Evolutionary conservation across 2,329 filamentous ascomycete species (phyloP).

Genomic region (Aspergillus carbonarius): DNA sequence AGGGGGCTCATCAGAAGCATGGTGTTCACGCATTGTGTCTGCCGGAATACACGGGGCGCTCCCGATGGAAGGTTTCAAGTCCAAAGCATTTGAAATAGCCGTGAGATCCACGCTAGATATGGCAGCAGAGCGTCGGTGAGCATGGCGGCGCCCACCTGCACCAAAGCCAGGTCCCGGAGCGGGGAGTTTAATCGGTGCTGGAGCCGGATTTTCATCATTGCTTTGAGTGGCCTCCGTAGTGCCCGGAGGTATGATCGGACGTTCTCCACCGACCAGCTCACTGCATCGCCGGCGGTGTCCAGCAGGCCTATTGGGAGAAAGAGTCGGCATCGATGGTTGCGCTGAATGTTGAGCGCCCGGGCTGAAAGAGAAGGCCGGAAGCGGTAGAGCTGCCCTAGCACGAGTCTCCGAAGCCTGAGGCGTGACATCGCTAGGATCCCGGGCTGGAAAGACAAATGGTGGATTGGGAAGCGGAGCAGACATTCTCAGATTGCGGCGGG

Average conservation of each 20-base stretch:
- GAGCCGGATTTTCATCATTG: slow-evolving; percentile 23
- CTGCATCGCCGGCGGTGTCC: slow-evolving; percentile 76
- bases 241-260: slow-evolving; percentile 50
- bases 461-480: slow-evolving; percentile 55
- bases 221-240: slow-evolving; percentile 58
- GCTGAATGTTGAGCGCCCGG: slow-evolving; percentile 30
- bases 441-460: slow-evolving; percentile 62
- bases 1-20: slow-evolving; percentile 28
- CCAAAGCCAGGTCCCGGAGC: slow-evolving; percentile 37
- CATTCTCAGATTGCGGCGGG: slow-evolving; percentile 30
- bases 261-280: slow-evolving; percentile 75
- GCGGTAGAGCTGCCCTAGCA: slow-evolving; percentile 42
- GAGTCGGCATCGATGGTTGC: slow-evolving; percentile 57
- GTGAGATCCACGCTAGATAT: slow-evolving; percentile 80
- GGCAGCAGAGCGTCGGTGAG: slow-evolving; percentile 75
- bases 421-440: slow-evolving; percentile 32
- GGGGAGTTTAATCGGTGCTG: slow-evolving; percentile 27
- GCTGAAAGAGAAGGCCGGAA: slow-evolving; percentile 42
- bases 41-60: slow-evolving; percentile 59
- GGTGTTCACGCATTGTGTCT: slow-evolving; percentile 33
- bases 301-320: slow-evolving; percentile 56
- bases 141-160: slow-evolving; percentile 63
- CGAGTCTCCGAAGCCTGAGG: slow-evolving; percentile 46
- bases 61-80: slow-evolving; percentile 49
- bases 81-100: slow-evolving; percentile 49